Evolutionary conservation across 176 grass and related monocot species (phyloP).

Genomic region (Zizania latifolia): DNA sequence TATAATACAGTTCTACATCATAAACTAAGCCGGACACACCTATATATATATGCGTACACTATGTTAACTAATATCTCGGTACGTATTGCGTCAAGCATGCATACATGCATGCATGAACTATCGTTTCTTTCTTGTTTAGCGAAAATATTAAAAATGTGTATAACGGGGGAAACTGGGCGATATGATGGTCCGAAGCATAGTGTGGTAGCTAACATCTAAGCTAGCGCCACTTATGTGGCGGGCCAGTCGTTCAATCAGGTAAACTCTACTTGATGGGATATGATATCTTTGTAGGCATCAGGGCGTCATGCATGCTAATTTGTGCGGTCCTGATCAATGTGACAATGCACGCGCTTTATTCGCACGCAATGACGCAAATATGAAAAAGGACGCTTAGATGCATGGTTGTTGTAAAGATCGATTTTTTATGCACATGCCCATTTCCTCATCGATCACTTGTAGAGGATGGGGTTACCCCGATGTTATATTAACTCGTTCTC

Average conservation of each 20-base stretch:
- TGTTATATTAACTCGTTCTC: too few species aligned
- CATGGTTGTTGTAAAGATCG: slow-evolving; percentile 20
- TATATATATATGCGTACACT: too few species aligned
- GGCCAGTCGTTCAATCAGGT: slow-evolving; percentile 12
- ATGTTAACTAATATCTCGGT: too few species aligned
- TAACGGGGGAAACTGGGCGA: background rate
- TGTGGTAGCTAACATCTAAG: slow-evolving; percentile 10
- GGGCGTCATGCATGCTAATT: background rate
- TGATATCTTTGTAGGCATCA: slow-evolving; percentile 21
- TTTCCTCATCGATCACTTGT: background rate
- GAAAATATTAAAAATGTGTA: background rate
- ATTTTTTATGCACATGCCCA: slow-evolving; percentile 3
- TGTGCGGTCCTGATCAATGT: slow-evolving; percentile 31
- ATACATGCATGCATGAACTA: background rate
- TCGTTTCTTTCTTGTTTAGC: background rate
- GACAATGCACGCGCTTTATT: slow-evolving; percentile 39
- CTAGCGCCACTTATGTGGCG: background rate
- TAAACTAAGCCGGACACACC: too few species aligned
- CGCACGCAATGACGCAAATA: slow-evolving; percentile 54
- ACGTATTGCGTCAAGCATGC: too few species aligned
- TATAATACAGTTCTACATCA: too few species aligned
- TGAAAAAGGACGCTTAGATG: slow-evolving; percentile 7
- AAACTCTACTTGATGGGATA: slow-evolving; percentile 14
- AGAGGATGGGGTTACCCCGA: background rate
- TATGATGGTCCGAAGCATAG: background rate